Evolutionary conservation across 441 rosid species (phyloP).

Genomic region (Iberis amara): DNA sequence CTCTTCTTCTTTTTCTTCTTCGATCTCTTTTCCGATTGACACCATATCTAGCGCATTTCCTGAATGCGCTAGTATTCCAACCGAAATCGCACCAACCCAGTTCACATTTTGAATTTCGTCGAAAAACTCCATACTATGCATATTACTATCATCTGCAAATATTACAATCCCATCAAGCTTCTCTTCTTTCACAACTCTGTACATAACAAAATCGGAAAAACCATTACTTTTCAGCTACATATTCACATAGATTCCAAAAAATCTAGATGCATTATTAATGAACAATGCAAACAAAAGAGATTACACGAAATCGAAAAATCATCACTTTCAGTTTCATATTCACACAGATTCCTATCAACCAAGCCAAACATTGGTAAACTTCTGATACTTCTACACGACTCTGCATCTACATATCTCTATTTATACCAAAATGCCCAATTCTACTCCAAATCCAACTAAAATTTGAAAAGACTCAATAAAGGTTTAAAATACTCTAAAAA

Average conservation of each 20-base stretch:
- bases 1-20: conserved; percentile 32
- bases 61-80: conserved; percentile 73
- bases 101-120: conserved; percentile 88
- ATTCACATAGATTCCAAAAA: too few species aligned
- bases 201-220: conserved; percentile 4
- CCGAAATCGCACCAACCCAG: conserved; percentile 87
- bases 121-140: conserved; percentile 94
- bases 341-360: too few species aligned
- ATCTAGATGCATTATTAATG: too few species aligned
- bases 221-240: too few species aligned
- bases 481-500: too few species aligned
- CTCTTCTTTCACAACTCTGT: conserved; percentile 71
- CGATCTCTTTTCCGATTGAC: conserved; percentile 29
- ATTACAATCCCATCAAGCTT: conserved; percentile 84
- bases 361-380: too few species aligned
- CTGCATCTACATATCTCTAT: too few species aligned
- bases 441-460: too few species aligned
- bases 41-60: conserved; percentile 43
- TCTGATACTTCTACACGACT: too few species aligned
- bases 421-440: too few species aligned
- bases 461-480: too few species aligned
- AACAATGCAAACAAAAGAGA: too few species aligned
- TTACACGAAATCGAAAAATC: neutral
- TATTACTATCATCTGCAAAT: conserved; percentile 94
- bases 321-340: neutral